Evolutionary conservation across 306 rosid genomes (phyloP), one percentile per base, ranked within the genome.

Genomic region (Geum urbanum): DNA sequence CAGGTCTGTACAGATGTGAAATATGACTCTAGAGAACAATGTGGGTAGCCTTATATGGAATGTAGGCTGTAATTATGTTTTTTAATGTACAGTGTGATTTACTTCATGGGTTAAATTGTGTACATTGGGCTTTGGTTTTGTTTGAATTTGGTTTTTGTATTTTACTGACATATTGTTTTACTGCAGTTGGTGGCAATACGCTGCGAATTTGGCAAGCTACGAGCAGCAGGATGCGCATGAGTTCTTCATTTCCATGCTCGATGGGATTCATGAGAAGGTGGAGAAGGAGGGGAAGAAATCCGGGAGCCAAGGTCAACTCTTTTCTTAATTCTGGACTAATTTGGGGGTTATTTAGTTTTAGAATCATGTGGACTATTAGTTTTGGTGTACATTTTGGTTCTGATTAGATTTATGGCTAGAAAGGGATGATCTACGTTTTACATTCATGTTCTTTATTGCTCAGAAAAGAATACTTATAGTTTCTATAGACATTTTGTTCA

Each of bases 151-250:
- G 32, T 54, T 51, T 15, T 24, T 75, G 4, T 22, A 27, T 61
- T 69, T 51, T 44, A 35, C 63, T 61, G 66, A 45, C 18, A 51
- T 66, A 56, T 52, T 68, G 54, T 65, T 78, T 27, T 72, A 45
- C 76, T 79, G 71, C 80, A 92, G 98, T 78, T 94, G 99, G 99
- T 94, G 99, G 99, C 99, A 91, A 27, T 92, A 94, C 64, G 95
- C 99, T 1, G 92, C 96, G 10, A 94, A 89, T 82, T 87, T 91
- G 71, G 96, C 99, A 40, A 89, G 92, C 73, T 94, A 94, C 78
- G 97, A 91, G 67, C 99, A 94, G 79, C 99, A 94, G 73, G 99
- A 94, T 78, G 99, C 99, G 2, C 99, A 94, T 67, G 99, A 94
- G 10, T 94, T 94, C 78, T 94, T 94, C 89, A 94, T 94, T 80